Evolutionary conservation across 305 asterid genomes (phyloP).

Genomic region (Solanum hybrid): DNA sequence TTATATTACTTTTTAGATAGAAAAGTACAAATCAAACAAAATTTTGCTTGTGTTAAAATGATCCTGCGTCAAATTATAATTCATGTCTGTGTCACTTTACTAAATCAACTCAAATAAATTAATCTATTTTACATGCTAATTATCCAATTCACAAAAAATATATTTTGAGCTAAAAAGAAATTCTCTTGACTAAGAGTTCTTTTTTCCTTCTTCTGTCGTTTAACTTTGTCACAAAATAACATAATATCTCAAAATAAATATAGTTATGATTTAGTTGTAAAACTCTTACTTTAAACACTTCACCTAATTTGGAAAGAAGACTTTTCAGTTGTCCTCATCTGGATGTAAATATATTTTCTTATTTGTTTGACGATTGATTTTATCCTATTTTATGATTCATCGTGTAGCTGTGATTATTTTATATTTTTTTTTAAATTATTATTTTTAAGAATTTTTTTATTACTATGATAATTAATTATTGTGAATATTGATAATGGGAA

Average conservation of each 20-base stretch:
- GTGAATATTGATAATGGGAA: not conserved
- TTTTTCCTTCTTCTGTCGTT: too few relatives aligned
- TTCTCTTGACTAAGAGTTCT: not conserved
- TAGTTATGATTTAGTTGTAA: not conserved
- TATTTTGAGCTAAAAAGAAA: not conserved
- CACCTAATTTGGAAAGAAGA: not conserved
- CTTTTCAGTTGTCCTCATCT: not conserved
- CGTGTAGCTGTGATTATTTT: not conserved
- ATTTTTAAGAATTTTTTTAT: not conserved
- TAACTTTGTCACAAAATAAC: not conserved
- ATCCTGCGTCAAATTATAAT: not conserved
- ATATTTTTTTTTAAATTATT: not conserved
- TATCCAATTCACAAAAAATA: not conserved
- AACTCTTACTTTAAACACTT: not conserved
- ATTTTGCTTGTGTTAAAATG: too few relatives aligned
- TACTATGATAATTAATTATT: not conserved
- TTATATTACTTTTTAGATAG: not conserved
- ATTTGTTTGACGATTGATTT: not conserved
- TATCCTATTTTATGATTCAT: not conserved
- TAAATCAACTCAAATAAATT: too few relatives aligned
- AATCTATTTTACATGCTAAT: too few relatives aligned
- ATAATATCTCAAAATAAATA: not conserved
- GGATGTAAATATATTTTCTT: not conserved
- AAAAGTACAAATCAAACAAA: not conserved
- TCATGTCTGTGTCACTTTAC: not conserved